phyloP scores from a whole-genome alignment of 805 yeast genomes.

The Zygoascus biomembranicola region DNA sequence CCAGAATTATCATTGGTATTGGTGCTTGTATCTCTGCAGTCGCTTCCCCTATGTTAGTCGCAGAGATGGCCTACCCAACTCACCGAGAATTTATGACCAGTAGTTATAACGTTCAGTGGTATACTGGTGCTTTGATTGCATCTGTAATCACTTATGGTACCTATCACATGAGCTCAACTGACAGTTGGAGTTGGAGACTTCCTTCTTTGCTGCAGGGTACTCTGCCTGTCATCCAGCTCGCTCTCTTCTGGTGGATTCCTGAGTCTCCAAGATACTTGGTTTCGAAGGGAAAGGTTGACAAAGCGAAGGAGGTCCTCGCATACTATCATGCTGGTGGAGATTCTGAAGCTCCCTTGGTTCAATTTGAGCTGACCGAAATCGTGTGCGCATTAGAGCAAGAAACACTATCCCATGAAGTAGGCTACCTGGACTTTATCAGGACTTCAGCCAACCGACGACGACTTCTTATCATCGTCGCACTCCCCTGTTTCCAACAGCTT shows the following conservation, averaged over 20 bases:
- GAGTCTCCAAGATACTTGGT: conserved; percentile 83
- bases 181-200: conserved; percentile 54
- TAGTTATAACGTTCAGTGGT: conserved; percentile 59
- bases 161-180: conserved; percentile 26
- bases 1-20: conserved; percentile 60
- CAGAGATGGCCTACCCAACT: conserved; percentile 59
- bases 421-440: conserved; percentile 2
- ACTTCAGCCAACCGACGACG: conserved; percentile 7
- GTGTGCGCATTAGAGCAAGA: conserved; percentile 9
- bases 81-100: conserved; percentile 53
- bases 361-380: conserved; percentile 12
- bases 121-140: conserved; percentile 65
- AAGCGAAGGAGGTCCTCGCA: conserved; percentile 42
- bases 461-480: conserved; percentile 4
- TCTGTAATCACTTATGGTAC: conserved; percentile 70
- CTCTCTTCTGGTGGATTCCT: conserved; percentile 51
- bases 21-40: conserved; percentile 70
- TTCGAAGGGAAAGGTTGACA: conserved; percentile 44
- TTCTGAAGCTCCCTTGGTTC: conserved; percentile 5
- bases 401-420: not conserved
- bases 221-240: conserved; percentile 49
- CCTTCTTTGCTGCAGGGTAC: conserved; percentile 65
- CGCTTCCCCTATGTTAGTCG: conserved; percentile 62
- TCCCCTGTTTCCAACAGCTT: conserved; percentile 8
- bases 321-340: conserved; percentile 7